phyloP scores from a whole-genome alignment of 176 grass and related monocot species.

The Rhipidocladum racemiflorum region DNA sequence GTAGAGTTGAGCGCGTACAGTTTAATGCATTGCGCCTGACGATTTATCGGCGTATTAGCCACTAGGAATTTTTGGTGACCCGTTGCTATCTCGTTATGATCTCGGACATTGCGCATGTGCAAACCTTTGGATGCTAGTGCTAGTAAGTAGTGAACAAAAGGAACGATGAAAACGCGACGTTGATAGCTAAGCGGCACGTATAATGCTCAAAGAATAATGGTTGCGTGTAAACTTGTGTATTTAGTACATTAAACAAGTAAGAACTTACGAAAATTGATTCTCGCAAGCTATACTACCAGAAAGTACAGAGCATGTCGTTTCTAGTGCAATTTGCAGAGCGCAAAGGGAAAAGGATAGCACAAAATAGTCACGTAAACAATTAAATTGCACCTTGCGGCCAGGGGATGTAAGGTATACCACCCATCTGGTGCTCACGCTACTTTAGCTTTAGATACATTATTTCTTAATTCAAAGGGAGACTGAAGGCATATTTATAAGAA shows the following conservation, averaged over 20 bases:
- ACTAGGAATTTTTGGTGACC: constrained; percentile 20
- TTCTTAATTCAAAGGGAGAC: not conserved
- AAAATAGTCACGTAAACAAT: constrained; percentile 11
- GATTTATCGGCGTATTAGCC: constrained; percentile 18
- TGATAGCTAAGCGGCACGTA: constrained; percentile 33
- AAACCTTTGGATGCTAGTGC: not conserved
- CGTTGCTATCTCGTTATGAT: constrained; percentile 20
- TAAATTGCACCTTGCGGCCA: not conserved
- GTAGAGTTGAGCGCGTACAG: not conserved
- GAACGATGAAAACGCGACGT: constrained; percentile 4
- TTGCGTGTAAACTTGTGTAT: constrained; percentile 19
- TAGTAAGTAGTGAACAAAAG: not conserved
- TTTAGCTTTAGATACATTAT: not conserved
- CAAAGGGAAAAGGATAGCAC: not conserved
- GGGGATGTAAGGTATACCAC: constrained; percentile 20
- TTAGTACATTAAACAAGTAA: not conserved
- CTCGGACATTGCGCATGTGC: constrained; percentile 1
- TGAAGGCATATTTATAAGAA: not conserved
- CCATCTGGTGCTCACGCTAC: not conserved
- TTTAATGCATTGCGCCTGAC: not conserved
- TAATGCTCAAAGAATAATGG: constrained; percentile 8
- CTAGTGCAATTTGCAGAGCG: constrained; percentile 23
- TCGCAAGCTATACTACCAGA: not conserved
- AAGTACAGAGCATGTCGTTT: constrained; percentile 25
- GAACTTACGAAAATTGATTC: not conserved